Conservation (phyloP, 148 eudicot genomes). For the Agrostemma githago region DNA sequence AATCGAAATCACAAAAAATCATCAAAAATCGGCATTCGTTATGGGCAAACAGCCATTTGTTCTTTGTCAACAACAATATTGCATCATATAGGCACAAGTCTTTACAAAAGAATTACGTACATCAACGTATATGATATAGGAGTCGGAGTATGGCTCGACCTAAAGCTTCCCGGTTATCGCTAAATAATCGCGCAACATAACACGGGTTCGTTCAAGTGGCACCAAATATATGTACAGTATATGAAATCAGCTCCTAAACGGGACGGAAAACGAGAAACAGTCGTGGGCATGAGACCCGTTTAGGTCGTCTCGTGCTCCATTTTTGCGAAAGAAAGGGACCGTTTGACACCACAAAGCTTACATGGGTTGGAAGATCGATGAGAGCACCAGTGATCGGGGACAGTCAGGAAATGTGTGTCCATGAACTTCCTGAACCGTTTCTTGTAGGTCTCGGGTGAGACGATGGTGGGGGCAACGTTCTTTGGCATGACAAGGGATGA, state of each 20-base stretch:
- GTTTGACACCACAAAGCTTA: conserved; percentile 55
- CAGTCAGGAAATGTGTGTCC: conserved; percentile 63
- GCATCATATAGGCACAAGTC: conserved; percentile 2
- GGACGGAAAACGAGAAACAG: neutral
- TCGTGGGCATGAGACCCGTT: conserved; percentile 20
- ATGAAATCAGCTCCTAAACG: conserved; percentile 8
- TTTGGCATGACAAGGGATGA: conserved; percentile 79
- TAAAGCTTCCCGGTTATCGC: conserved; percentile 41
- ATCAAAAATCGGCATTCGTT: conserved; percentile 5
- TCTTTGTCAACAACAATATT: conserved; percentile 2
- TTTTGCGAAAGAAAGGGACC: conserved; percentile 27
- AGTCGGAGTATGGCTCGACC: conserved; percentile 18
- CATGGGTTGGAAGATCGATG: conserved; percentile 66
- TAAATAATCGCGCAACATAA: conserved; percentile 50
- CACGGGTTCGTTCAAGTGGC: conserved; percentile 28
- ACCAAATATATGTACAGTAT: conserved; percentile 43
- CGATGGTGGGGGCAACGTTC: conserved; percentile 67
- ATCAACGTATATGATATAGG: neutral
- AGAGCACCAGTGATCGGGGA: conserved; percentile 92
- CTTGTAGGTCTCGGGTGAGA: conserved; percentile 80
- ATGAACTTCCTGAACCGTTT: conserved; percentile 90
- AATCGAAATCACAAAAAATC: neutral
- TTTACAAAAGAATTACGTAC: conserved; percentile 24
- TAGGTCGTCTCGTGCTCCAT: conserved; percentile 27
- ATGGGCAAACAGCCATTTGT: neutral